Evolutionary conservation across 768 basidiomycete species (phyloP).

Genomic region (Calocybe indica): DNA sequence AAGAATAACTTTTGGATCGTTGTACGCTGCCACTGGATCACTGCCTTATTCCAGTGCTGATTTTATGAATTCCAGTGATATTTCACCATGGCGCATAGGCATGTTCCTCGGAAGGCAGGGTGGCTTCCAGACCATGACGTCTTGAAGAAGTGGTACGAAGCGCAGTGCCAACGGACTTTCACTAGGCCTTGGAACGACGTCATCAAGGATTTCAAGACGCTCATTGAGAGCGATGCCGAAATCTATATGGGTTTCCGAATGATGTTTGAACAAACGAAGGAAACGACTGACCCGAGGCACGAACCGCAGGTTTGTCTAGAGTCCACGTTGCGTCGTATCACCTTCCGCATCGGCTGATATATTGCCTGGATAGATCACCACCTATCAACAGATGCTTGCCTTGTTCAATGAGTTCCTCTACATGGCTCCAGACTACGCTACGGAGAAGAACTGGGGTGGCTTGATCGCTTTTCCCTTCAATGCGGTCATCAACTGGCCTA

Average conservation of each 20-base stretch:
- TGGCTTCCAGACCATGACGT: no score
- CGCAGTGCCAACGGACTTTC: no score
- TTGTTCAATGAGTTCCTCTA: conserved; percentile 9
- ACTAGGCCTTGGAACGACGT: no score
- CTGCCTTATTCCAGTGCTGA: no score
- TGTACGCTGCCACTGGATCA: no score
- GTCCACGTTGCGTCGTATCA: background rate
- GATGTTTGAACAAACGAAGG: conserved; percentile 14
- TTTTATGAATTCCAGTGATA: no score
- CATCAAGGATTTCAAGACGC: conserved; percentile 15
- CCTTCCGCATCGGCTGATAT: background rate
- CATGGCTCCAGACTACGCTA: conserved; percentile 4
- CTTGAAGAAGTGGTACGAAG: no score
- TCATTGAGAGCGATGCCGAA: conserved; percentile 16
- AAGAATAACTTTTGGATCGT: no score
- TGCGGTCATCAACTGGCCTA: conserved; percentile 8
- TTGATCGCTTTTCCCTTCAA: conserved; percentile 9
- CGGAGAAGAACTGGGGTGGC: background rate
- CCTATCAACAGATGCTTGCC: conserved; percentile 4
- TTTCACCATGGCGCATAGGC: no score
- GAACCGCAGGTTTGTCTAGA: background rate
- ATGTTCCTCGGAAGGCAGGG: no score
- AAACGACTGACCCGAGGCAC: background rate
- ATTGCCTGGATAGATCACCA: background rate
- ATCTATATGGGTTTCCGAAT: conserved; percentile 21